Evolutionary conservation across 2,329 filamentous ascomycete genomes (phyloP).

Genomic region (Teratosphaeria viscida): DNA sequence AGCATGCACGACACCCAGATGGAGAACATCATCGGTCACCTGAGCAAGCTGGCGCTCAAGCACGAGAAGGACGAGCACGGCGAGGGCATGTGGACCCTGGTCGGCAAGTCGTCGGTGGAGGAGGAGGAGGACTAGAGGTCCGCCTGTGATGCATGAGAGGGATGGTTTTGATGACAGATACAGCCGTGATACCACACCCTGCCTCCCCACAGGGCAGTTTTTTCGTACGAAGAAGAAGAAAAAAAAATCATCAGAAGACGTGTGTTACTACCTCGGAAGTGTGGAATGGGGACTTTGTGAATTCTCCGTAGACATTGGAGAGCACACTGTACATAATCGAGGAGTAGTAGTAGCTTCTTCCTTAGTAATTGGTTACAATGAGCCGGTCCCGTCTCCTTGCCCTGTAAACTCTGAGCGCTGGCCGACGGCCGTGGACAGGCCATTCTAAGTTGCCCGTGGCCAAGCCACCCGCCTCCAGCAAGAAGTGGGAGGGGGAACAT

Average conservation of each 20-base stretch:
- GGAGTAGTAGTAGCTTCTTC: slow-evolving; percentile 1
- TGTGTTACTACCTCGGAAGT: slow-evolving; percentile 6
- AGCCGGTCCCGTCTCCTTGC: background rate
- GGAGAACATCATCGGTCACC: slow-evolving; percentile 55
- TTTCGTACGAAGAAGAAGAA: background rate
- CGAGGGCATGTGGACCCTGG: slow-evolving; percentile 34
- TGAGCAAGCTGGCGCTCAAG: slow-evolving; percentile 53
- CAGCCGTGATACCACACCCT: slow-evolving; percentile 5
- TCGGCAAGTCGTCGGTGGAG: slow-evolving; percentile 34
- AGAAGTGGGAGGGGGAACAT: background rate
- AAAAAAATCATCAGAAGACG: background rate
- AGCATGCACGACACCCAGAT: slow-evolving; percentile 51
- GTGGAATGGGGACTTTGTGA: background rate
- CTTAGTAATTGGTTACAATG: background rate
- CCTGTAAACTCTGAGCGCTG: background rate
- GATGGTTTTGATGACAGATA: background rate
- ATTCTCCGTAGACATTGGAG: slow-evolving; percentile 2
- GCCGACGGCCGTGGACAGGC: background rate
- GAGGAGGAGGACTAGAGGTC: slow-evolving; percentile 38
- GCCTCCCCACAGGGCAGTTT: background rate
- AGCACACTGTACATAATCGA: slow-evolving; percentile 4
- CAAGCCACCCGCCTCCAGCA: background rate
- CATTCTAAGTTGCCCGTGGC: background rate
- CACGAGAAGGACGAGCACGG: slow-evolving; percentile 44
- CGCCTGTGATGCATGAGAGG: background rate